Percentiles rank a stretch among this genome's conserved stretches.
These are phyloP conservation scores for Bryopsis sp. DNA, from an alignment of 139 green algal genomes.

Conservation along the genomic window DNA sequence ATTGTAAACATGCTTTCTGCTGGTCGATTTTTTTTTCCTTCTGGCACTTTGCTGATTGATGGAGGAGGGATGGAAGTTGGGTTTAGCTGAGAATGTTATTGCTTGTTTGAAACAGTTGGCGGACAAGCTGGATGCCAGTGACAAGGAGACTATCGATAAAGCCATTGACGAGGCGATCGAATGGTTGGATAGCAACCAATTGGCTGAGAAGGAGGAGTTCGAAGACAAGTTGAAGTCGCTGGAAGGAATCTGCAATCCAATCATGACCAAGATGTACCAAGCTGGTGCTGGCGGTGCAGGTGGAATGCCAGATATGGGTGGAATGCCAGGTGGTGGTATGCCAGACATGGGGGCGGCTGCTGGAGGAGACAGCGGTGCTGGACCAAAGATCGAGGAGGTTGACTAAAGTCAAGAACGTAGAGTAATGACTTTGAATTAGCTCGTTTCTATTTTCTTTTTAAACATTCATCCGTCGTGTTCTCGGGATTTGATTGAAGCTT, in stretches of 20 bases:
- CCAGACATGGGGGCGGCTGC: constrained; percentile 23
- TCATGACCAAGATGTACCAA: constrained; percentile 77
- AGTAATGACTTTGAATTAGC: too few species aligned
- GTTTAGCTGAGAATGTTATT: neutral
- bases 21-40: constrained; percentile 8
- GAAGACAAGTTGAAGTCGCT: constrained; percentile 97
- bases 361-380: constrained; percentile 25
- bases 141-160: constrained; percentile 87
- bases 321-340: constrained; percentile 38
- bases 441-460: too few species aligned
- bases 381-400: constrained; percentile 81
- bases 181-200: constrained; percentile 95
- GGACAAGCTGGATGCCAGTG: constrained; percentile 64
- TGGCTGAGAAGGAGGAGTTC: constrained; percentile 93
- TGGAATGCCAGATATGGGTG: constrained; percentile 30
- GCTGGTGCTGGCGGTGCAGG: constrained; percentile 35
- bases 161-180: constrained; percentile 72
- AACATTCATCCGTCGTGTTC: too few species aligned
- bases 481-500: too few species aligned
- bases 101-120: constrained; percentile 21
- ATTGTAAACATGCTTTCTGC: too few species aligned
- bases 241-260: constrained; percentile 83
- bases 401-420: too few species aligned
- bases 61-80: neutral
- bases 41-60: neutral